Conservation (phyloP, 2,329 filamentous ascomycete species). For the Alternaria angustiovoidea region DNA sequence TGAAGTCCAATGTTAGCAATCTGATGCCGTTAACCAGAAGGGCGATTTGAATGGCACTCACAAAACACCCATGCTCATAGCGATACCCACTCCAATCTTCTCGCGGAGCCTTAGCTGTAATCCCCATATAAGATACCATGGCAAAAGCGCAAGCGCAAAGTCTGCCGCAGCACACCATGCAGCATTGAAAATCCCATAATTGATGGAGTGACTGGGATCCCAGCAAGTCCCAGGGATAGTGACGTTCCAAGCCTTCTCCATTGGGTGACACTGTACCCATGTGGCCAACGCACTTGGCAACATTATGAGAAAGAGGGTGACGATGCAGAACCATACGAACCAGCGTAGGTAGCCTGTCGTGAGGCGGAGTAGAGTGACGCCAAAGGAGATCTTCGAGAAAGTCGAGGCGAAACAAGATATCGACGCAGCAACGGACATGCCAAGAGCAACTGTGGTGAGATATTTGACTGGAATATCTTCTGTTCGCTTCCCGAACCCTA, state of each 20-base stretch:
- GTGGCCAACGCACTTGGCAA: constrained; percentile 31
- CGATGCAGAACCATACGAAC: constrained; percentile 36
- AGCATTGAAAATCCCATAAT: constrained; percentile 43
- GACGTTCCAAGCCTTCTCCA: constrained; percentile 28
- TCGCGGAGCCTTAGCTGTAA: constrained; percentile 33
- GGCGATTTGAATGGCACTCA: constrained; percentile 5
- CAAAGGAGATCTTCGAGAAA: constrained; percentile 40
- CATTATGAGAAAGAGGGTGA: constrained; percentile 38
- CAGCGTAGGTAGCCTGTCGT: constrained; percentile 19
- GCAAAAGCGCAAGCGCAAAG: constrained; percentile 37
- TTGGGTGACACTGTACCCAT: constrained; percentile 32
- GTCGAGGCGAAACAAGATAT: constrained; percentile 39
- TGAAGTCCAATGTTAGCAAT: constrained; percentile 5
- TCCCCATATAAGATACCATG: constrained; percentile 38
- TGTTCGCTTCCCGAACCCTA: constrained; percentile 37
- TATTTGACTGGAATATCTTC: constrained; percentile 27
- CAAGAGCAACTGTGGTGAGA: constrained; percentile 22
- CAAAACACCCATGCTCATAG: constrained; percentile 42
- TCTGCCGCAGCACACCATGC: constrained; percentile 34
- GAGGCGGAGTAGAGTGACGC: constrained; percentile 38
- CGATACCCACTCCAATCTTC: constrained; percentile 40
- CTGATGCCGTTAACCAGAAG: neutral
- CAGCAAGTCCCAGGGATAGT: constrained; percentile 31
- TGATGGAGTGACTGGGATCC: constrained; percentile 17
- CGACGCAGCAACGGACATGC: constrained; percentile 27